Evolutionary conservation across 2,329 filamentous ascomycete genomes (phyloP), one percentile per base, ranked within the genome.

Genomic region (Trichoderma gracile): DNA sequence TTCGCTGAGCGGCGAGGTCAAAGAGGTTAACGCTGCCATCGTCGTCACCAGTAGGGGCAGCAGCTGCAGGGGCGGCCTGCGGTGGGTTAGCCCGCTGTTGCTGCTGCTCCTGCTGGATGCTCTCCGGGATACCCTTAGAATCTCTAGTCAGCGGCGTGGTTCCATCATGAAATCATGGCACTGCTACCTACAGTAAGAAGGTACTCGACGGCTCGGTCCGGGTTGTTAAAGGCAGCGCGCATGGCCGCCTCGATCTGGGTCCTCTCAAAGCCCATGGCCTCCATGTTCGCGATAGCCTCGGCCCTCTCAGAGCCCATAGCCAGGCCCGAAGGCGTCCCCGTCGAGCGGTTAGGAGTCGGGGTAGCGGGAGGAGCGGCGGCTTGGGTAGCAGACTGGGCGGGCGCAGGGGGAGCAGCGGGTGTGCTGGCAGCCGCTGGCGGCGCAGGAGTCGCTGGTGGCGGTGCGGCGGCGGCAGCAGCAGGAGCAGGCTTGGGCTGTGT

Each of bases 141-240:
- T 9, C 43, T 30, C 30, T 33, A 1, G 63, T 70, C 58, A 68
- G 65, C 64, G 27, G 60, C 17, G 33, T 4, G 10, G 52, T 7
- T 45, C 19, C 33, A 38, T 5, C 45, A 45, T 14, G 12, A 12
- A 14, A 8, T n/a, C 47, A 19, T 46, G 15, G n/a, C 2, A 38
- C 19, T 52, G 21, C 6, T 56, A 80, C 89, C 78, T 77, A 95
- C 92, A 70, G 80, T 97, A 74, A 99, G 77, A 14, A 99, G 86
- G 74, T 99, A 99, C 77, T 99, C 95, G 64, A 99, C 94, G 61
- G 95, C 95, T 72, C 95, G 92, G 77, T 98, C 94, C 15, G 94
- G 93, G 80, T 99, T 99, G 84, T 90, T 96, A 78, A 92, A 99
- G 15, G 95, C 95, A 68, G 95, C 95, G 73, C 94, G 91, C 89